Conservation (phyloP, 2,329 filamentous ascomycete species). For the Cordyceps militaris region DNA sequence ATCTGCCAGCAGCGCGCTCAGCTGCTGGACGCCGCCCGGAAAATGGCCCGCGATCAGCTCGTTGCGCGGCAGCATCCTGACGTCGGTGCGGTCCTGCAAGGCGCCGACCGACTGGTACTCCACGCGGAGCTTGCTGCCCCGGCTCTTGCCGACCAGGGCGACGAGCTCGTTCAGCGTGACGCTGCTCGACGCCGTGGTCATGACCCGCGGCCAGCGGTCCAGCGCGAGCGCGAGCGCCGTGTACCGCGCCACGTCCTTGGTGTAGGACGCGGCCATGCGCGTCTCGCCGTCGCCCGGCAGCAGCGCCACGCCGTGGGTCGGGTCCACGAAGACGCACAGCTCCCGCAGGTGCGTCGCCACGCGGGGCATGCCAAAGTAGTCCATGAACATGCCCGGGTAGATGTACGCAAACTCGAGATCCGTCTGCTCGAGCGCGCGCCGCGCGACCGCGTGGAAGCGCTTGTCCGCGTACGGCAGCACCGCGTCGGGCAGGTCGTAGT, state of each 20-base stretch:
- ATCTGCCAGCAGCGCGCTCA: conserved; percentile 23
- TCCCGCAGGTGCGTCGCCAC: conserved; percentile 21
- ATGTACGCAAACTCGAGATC: conserved; percentile 28
- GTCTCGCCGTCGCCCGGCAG: conserved; percentile 25
- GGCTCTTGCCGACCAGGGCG: conserved; percentile 25
- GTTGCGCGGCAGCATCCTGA: conserved; percentile 21
- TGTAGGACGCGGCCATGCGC: conserved; percentile 25
- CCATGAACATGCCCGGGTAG: conserved; percentile 31
- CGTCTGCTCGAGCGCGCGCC: conserved; percentile 25
- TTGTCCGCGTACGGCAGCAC: conserved; percentile 29
- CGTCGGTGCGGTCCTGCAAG: conserved; percentile 18
- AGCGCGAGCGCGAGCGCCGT: conserved; percentile 24
- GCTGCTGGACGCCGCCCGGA: conserved; percentile 19
- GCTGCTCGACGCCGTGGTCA: conserved; percentile 23
- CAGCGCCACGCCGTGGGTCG: conserved; percentile 19
- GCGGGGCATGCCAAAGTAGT: conserved; percentile 27
- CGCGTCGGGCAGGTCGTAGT: conserved; percentile 27
- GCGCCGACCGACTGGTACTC: conserved; percentile 21
- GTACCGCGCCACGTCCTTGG: conserved; percentile 26
- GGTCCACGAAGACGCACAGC: conserved; percentile 25
- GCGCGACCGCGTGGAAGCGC: conserved; percentile 21
- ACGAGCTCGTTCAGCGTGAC: conserved; percentile 25
- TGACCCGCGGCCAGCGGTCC: conserved; percentile 23
- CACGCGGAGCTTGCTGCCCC: conserved; percentile 21
- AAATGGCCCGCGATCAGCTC: conserved; percentile 23